These are phyloP conservation scores for Tardiomyces depauwii DNA, from an alignment of 1,139 yeast species.

Conservation along the genomic window DNA sequence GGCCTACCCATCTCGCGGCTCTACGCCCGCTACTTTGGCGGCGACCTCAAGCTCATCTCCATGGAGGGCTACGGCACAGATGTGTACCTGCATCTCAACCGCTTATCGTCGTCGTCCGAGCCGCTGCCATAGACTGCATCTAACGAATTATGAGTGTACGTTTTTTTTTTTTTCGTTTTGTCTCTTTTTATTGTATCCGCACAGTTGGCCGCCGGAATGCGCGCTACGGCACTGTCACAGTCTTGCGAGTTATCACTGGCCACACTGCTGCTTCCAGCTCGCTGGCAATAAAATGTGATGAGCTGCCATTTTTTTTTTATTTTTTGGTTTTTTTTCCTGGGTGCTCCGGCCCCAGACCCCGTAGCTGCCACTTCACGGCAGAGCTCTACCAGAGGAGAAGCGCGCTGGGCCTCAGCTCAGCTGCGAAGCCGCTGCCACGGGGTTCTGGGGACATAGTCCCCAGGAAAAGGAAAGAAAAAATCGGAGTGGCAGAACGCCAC, in stretches of 20 bases:
- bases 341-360: background rate
- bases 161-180: too few species aligned
- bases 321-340: background rate
- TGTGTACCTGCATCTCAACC: slow-evolving; percentile 73
- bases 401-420: too few species aligned
- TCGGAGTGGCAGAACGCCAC: too few species aligned
- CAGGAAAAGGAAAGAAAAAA: background rate
- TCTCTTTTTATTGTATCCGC: too few species aligned
- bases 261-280: too few species aligned
- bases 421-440: too few species aligned
- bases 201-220: too few species aligned
- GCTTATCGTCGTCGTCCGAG: slow-evolving; percentile 38
- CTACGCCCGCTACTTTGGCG: slow-evolving; percentile 86
- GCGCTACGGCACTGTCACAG: too few species aligned
- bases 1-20: slow-evolving; percentile 80
- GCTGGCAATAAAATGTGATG: too few species aligned
- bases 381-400: too few species aligned
- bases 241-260: too few species aligned
- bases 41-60: slow-evolving; percentile 73
- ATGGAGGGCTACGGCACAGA: slow-evolving; percentile 97
- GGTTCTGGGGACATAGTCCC: background rate
- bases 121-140: slow-evolving; percentile 28
- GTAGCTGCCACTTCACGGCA: too few species aligned
- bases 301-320: background rate
- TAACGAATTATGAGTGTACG: background rate